A percentile compares a stretch with the other conserved stretches of the same genome.
Conservation (phyloP, 306 rosid genomes). For the Cucurbita argyrosperma region DNA sequence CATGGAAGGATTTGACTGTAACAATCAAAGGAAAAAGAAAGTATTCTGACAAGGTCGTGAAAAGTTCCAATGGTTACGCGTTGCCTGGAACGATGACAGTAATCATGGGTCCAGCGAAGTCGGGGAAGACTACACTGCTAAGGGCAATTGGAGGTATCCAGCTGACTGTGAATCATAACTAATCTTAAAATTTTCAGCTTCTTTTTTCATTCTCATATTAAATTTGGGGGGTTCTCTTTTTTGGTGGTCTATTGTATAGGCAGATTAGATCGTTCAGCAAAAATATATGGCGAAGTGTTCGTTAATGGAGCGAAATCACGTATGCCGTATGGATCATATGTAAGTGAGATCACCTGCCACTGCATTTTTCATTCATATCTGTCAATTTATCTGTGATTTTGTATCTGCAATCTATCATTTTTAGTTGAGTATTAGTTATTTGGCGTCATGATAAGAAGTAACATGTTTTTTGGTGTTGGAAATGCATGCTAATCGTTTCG, state of each 20-base stretch:
- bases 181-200: neutral
- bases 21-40: slow-evolving; percentile 88
- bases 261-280: slow-evolving; percentile 67
- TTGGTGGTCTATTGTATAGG: slow-evolving; percentile 32
- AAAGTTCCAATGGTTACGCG: slow-evolving; percentile 96
- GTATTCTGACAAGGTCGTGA: slow-evolving; percentile 81
- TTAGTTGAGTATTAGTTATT: neutral
- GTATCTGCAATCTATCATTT: neutral
- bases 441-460: neutral
- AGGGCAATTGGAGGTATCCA: slow-evolving; percentile 77
- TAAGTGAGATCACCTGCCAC: slow-evolving; percentile 29
- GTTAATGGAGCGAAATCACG: slow-evolving; percentile 58
- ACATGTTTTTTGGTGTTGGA: neutral
- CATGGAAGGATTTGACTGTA: slow-evolving; percentile 91
- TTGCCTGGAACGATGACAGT: slow-evolving; percentile 94
- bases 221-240: slow-evolving; percentile 8
- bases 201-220: slow-evolving; percentile 9
- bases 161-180: slow-evolving; percentile 3
- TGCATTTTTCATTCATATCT: neutral
- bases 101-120: slow-evolving; percentile 94
- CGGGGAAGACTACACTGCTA: slow-evolving; percentile 84
- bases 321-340: slow-evolving; percentile 85
- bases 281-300: slow-evolving; percentile 81
- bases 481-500: neutral
- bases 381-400: neutral